Conservation (phyloP, 441 rosid species). For the Syzygium malaccense region DNA sequence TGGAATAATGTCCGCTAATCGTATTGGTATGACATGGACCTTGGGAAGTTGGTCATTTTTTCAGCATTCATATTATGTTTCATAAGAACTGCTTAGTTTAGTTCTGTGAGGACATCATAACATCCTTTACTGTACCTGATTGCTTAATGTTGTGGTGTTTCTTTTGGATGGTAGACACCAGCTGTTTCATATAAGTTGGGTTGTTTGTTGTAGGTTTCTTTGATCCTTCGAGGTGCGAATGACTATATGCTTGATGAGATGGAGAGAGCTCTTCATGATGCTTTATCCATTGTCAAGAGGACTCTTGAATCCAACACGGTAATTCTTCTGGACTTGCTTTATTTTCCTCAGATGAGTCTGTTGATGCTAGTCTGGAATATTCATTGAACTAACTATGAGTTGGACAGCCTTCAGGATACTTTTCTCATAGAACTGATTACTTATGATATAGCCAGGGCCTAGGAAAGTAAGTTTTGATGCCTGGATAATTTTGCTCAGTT, state of each 20-base stretch:
- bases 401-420: neutral
- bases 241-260: slow-evolving; percentile 99
- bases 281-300: slow-evolving; percentile 85
- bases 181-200: neutral
- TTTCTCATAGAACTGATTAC: neutral
- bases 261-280: slow-evolving; percentile 96
- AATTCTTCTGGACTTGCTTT: slow-evolving; percentile 4
- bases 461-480: neutral
- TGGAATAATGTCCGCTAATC: neutral
- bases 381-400: neutral
- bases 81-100: neutral
- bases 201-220: slow-evolving; percentile 57
- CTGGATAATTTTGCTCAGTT: neutral
- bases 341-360: neutral
- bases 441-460: neutral
- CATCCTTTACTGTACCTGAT: neutral
- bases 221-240: slow-evolving; percentile 95
- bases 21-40: neutral
- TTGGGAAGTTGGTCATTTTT: neutral
- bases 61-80: neutral
- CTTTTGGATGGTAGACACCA: neutral
- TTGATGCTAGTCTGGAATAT: neutral
- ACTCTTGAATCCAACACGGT: slow-evolving; percentile 94
- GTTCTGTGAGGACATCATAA: neutral
- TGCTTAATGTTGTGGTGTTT: neutral